Base-by-base conservation (phyloP, 345 rosid species). In the Aegle marmelos region DNA sequence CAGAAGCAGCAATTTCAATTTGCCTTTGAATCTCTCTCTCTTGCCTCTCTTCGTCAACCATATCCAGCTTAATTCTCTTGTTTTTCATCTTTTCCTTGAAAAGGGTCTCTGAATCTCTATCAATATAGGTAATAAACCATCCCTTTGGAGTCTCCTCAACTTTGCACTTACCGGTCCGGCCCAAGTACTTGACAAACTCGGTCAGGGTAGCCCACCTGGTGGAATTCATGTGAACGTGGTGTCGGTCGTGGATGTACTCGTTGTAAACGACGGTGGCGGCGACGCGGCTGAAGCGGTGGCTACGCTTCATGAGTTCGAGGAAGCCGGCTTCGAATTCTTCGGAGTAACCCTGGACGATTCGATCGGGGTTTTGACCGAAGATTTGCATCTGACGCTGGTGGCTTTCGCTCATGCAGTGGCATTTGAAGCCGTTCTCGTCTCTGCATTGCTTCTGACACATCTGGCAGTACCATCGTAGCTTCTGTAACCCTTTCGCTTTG, bases 401-500 rank as follows among this genome's bases (percentile, higher is more conserved):
- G 81, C 91, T 84, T 81, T 96, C 99, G 87, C 94, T 91, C 97
- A 96, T 92, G 77, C 99, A 94, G 74, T 96, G 99, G 85, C 98
- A 96, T 79, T 96, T 94, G 92, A 96, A 96, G 2, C 99, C 98
- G 74, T 94, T 96, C 90, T 96, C 99, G 78, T 94, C 98, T 1
- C 97, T 89, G 83, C 99, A 96, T 72, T 94, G 98, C 82, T 96
- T 96, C 86, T 94, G 94, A 80, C 98, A 92, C 99, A 96, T 96
- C 85, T 96, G 99, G 71, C 97, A 96, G 54, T 96, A 96, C 99
- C 99, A 96, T 60, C 99, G 88, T 7, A 94, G 97, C 88, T 94
- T 96, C 82, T 94, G 99, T 13, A 94, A 45, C 19, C 98, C 99
- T 83, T 94, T 96, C 21, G 99, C 98, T 71, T 91, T 96, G 83